These are phyloP conservation scores for Fusarium proliferatum DNA, from an alignment of 2,329 filamentous ascomycete genomes.

Conservation along the genomic window DNA sequence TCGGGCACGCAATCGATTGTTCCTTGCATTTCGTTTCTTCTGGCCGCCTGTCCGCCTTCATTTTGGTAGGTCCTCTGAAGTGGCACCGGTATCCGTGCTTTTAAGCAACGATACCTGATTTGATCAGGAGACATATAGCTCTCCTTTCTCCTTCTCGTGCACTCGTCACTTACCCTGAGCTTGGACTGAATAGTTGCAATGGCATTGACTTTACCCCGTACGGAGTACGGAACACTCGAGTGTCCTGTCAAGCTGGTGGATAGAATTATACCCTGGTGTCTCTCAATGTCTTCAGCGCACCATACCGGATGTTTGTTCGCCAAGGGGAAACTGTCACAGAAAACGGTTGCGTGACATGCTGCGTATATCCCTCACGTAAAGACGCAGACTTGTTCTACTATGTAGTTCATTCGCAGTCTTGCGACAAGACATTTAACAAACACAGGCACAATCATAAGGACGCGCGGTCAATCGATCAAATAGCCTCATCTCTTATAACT, in stretches of 20 bases:
- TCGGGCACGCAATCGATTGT: constrained; percentile 33
- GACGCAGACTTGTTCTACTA: neutral
- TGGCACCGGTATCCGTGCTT: constrained; percentile 19
- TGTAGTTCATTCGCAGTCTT: neutral
- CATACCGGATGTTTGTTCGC: neutral
- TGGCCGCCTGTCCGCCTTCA: constrained; percentile 29
- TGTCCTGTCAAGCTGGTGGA: neutral
- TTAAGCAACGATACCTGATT: constrained; percentile 13
- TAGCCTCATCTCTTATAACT: neutral
- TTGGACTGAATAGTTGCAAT: neutral
- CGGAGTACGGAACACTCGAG: neutral
- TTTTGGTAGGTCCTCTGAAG: constrained; percentile 17
- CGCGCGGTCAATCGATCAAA: neutral
- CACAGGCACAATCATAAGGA: neutral
- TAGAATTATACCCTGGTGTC: neutral
- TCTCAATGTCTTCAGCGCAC: neutral
- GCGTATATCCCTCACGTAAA: neutral
- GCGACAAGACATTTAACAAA: neutral
- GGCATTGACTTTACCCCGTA: neutral
- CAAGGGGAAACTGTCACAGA: neutral
- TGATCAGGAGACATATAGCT: constrained; percentile 31
- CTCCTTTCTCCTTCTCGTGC: constrained; percentile 24
- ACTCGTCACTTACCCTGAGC: neutral
- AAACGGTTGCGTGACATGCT: neutral
- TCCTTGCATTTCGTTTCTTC: constrained; percentile 33